Evolutionary conservation across 345 rosid species (phyloP).

Genomic region (Clausena lansium): DNA sequence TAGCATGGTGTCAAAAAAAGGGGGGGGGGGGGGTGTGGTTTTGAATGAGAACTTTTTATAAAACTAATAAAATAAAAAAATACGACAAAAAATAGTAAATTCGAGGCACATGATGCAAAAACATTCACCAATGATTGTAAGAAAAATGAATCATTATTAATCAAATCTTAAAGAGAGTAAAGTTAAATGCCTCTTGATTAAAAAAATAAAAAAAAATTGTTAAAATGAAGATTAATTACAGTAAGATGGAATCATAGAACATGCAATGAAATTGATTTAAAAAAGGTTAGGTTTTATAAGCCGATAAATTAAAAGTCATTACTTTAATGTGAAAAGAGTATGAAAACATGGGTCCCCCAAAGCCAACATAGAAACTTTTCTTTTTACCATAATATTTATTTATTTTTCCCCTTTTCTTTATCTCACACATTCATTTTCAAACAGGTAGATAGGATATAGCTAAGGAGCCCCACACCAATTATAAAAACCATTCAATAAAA

Average conservation of each 20-base stretch:
- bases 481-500: no score
- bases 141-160: not conserved
- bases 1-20: no score
- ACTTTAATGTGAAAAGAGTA: constrained; percentile 15
- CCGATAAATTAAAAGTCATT: constrained; percentile 17
- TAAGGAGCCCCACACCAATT: constrained; percentile 1
- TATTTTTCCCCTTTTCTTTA: not conserved
- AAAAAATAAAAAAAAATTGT: not conserved
- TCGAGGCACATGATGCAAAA: not conserved
- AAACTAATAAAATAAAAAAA: no score
- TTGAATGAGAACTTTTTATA: not conserved
- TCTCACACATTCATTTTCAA: constrained; percentile 33
- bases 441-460: constrained; percentile 33
- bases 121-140: not conserved
- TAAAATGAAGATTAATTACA: not conserved
- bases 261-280: not conserved
- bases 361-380: constrained; percentile 1
- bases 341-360: constrained; percentile 24
- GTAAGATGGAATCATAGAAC: not conserved
- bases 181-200: not conserved
- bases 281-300: constrained; percentile 24
- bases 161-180: not conserved
- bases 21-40: not conserved
- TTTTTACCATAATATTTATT: constrained; percentile 17
- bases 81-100: no score